Conservation (phyloP, 106 monocot species). For the Agapanthus africanus region DNA sequence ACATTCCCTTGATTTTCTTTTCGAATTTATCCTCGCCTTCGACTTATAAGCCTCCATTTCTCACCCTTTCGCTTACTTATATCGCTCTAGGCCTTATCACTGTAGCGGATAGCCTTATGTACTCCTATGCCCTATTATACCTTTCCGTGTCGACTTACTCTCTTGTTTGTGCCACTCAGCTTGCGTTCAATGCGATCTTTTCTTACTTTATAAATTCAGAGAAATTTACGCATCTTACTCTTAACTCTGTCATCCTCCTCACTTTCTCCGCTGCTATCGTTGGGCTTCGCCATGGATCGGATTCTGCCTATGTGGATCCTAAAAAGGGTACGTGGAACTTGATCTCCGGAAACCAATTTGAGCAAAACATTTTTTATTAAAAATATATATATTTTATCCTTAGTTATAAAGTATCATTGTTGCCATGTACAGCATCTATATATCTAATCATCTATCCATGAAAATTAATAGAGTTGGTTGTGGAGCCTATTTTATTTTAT, state of each 20-base stretch:
- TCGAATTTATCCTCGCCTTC: background rate
- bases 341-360: too few relatives aligned
- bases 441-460: too few relatives aligned
- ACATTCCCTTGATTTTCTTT: conserved; percentile 11
- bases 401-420: too few relatives aligned
- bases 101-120: conserved; percentile 22
- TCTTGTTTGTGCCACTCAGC: conserved; percentile 38
- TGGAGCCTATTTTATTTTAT: too few relatives aligned
- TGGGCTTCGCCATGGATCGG: conserved; percentile 15
- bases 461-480: too few relatives aligned
- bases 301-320: conserved; percentile 3
- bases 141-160: conserved; percentile 59
- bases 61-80: conserved; percentile 1
- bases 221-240: conserved; percentile 32
- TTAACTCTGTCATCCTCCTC: conserved; percentile 55
- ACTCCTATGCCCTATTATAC: conserved; percentile 50
- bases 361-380: too few relatives aligned
- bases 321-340: background rate
- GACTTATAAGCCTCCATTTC: background rate
- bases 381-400: too few relatives aligned
- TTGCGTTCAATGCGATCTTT: conserved; percentile 47
- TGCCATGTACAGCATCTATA: too few relatives aligned
- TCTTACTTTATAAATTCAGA: conserved; percentile 36
- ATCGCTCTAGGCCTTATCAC: conserved; percentile 9
- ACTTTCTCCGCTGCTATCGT: conserved; percentile 47